Base-by-base conservation (phyloP, 2,329 filamentous ascomycete species). In the Fusarium ramigenum region DNA sequence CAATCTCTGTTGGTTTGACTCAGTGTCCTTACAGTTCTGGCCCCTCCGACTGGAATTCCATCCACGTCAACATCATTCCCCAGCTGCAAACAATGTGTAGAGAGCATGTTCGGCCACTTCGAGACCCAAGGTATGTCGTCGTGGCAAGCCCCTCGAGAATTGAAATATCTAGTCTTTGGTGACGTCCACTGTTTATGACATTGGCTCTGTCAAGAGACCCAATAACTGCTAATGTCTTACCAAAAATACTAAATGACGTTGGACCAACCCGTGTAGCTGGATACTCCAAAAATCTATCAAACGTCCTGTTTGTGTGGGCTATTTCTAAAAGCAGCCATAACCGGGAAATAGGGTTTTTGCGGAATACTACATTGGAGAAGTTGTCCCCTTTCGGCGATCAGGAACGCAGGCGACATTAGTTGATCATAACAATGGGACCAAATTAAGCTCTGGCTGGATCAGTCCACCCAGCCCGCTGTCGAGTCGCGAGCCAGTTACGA, bases 401-500 rank as follows among this genome's bases (percentile, higher is more conserved):
- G 61, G 65, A 56, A 67, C 46, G 28, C 56, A 56, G 42, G 54
- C 32, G 32, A 28, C 47, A 47, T 39, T 47, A 36, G 30, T 21
- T 28, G 50, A 47, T 47, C 42, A 59, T 64, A 47, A 34, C 34
- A 58, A 60, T 39, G 36, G 64, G 40, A 36, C 60, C 60, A 44
- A 36, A 66, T 64, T 69, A 69, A 59, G 54, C 66, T 69, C 68
- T 30, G 50, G 54, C 72, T 59, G 66, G 63, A 72, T 52, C 60
- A 56, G 59, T 64, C 62, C 54, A 72, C 25, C 61, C 30, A 47
- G 16, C 54, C 57, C 44, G 43, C 47, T 57, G 32, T 53, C 44
- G 53, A 43, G 32, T 40, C 46, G 42, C 37, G 42, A 62, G 37
- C 59, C 42, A 62, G 43, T 53, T 59, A 43, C 61, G 62, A 70